Conservation (phyloP, 1,284 basidiomycete species). For the Exsudoporus floridanus region DNA sequence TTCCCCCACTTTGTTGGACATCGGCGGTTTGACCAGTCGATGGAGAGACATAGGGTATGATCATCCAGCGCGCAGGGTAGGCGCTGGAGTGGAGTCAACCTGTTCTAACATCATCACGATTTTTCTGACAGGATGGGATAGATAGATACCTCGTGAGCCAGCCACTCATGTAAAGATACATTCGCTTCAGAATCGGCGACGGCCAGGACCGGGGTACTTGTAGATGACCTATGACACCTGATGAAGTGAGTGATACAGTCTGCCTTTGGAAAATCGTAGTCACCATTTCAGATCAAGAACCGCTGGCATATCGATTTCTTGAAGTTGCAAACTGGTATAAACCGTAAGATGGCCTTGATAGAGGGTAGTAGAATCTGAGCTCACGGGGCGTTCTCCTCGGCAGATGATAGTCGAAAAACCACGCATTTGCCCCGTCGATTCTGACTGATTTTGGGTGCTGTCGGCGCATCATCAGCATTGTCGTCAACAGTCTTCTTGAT, state of each 20-base stretch:
- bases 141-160: constrained; percentile 46
- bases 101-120: constrained; percentile 37
- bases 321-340: constrained; percentile 55
- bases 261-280: constrained; percentile 1
- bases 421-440: constrained; percentile 66
- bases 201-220: constrained; percentile 51
- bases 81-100: constrained; percentile 45
- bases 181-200: constrained; percentile 85
- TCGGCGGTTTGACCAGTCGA: constrained; percentile 83
- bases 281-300: constrained; percentile 95
- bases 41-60: constrained; percentile 77
- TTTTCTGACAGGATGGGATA: not conserved
- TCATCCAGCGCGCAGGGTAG: constrained; percentile 58
- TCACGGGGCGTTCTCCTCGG: constrained; percentile 11
- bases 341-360: not conserved
- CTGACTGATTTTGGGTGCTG: constrained; percentile 30
- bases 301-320: constrained; percentile 75
- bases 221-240: constrained; percentile 58
- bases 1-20: constrained; percentile 32
- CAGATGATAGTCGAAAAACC: constrained; percentile 49
- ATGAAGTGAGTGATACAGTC: constrained; percentile 1
- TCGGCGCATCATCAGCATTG: not conserved
- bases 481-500: not conserved
- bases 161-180: constrained; percentile 62
- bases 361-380: not conserved